Base-by-base conservation (phyloP, 441 rosid species). In the Melastoma candidum region DNA sequence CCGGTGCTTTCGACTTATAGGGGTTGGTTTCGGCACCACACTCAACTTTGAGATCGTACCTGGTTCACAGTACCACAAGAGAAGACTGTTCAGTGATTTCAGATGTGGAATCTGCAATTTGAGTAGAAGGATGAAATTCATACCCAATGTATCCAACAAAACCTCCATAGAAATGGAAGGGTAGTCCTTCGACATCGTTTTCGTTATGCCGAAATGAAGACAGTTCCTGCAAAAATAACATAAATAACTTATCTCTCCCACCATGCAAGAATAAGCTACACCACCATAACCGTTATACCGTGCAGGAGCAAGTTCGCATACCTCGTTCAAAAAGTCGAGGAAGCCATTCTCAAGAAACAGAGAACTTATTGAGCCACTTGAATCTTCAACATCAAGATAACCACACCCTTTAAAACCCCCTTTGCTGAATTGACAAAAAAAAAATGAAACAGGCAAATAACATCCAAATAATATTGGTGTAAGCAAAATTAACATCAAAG, bases 161-260 rank as follows among this genome's bases (percentile, higher is more conserved):
- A 73, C 99, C 99, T 73, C 99, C 99, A 25, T 67, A 72, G 67
- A 93, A 93, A 22, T 83, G 87, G 72, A 93, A 93, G 47, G 99
- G 99, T 49, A 93, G 65, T 56, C 90, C 97, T 65, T 78, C 79
- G 48, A 68, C 83, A 75, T 89, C 99, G 50, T 72, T 78, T 74
- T 86, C 78, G 47, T 83, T 80, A 32, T 80, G 77, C 61, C 55
- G 68, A 58, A 82, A 73, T 11, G 87, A 86, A 32, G 65, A 73
- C 68, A 93, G 96, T 68, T 93, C 96, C 99, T 93, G 70, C 32
- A 46, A 64, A 49, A 65, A 55, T 43, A 55, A 57, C 45, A 29
- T 49, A 53, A 48, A 50, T 22, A 8, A 54, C 32, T 48, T 57
- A 26, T 62, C 27, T 10, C 56, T 48, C 29, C 26, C 26, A 51